Percentiles rank a stretch among this genome's conserved stretches.
These are phyloP conservation scores for Neonectria ditissima DNA, from an alignment of 2,329 filamentous ascomycete species.

Conservation along the genomic window DNA sequence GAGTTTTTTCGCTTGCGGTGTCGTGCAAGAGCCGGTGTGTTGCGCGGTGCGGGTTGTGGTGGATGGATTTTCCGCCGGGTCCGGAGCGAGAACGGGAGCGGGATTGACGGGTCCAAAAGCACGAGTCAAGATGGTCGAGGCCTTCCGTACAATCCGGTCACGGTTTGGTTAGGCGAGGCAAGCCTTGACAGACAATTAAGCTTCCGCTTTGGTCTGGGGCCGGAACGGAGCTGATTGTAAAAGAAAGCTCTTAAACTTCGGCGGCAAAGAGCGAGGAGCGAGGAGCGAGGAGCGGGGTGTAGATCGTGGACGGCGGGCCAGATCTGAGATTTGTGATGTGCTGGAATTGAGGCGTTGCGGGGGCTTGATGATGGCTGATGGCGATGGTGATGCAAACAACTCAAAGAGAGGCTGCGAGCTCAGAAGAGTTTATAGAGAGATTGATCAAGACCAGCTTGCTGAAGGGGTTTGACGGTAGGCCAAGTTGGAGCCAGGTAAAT, in stretches of 20 bases:
- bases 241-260: conserved; percentile 3
- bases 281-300: conserved; percentile 1
- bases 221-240: conserved; percentile 11
- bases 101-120: conserved; percentile 14
- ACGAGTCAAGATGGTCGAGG: conserved; percentile 36
- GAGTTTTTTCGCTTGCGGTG: conserved; percentile 26
- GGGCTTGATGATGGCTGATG: conserved; percentile 15
- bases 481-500: conserved; percentile 19
- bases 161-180: conserved; percentile 3
- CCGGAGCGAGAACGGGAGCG: conserved; percentile 16
- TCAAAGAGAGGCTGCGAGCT: background rate
- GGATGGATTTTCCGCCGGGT: conserved; percentile 14
- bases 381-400: background rate
- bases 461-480: conserved; percentile 40
- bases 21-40: conserved; percentile 19
- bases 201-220: conserved; percentile 19
- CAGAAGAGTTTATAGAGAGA: conserved; percentile 21
- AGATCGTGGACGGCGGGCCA: conserved; percentile 10
- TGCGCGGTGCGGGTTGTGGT: background rate
- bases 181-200: conserved; percentile 12
- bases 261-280: conserved; percentile 8
- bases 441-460: conserved; percentile 42
- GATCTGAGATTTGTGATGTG: background rate
- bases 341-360: conserved; percentile 29
- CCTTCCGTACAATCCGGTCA: conserved; percentile 27